A percentile compares a stretch with the other conserved stretches of the same genome.
Conservation (phyloP, 2,329 filamentous ascomycete species). For the Lasiodiplodia citricola region DNA sequence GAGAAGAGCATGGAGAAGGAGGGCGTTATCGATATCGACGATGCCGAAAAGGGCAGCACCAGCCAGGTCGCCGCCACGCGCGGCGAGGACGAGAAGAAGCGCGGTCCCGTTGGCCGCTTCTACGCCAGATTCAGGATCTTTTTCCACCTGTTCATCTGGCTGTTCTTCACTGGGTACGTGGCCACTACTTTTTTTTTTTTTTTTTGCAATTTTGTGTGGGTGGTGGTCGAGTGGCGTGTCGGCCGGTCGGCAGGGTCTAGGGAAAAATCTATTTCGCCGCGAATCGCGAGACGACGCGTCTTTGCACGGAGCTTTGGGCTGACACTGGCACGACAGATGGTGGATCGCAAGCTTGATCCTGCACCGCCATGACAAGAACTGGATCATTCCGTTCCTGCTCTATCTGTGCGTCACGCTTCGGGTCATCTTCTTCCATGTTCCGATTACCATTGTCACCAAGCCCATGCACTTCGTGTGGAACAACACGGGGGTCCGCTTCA, state of each 20-base stretch:
- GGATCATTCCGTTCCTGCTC: constrained; percentile 83
- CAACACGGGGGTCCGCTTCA: constrained; percentile 64
- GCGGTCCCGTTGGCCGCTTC: constrained; percentile 43
- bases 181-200: neutral
- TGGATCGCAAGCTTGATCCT: constrained; percentile 78
- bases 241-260: neutral
- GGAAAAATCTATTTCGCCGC: constrained; percentile 17
- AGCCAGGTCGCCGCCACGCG: constrained; percentile 38
- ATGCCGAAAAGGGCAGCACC: constrained; percentile 51
- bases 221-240: constrained; percentile 24
- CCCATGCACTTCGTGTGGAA: constrained; percentile 73
- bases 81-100: constrained; percentile 36
- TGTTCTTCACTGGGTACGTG: constrained; percentile 60
- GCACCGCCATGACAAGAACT: constrained; percentile 75
- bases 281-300: constrained; percentile 15
- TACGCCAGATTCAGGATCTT: constrained; percentile 54
- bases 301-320: constrained; percentile 7
- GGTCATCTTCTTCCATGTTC: constrained; percentile 74
- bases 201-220: constrained; percentile 15
- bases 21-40: constrained; percentile 36
- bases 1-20: constrained; percentile 42
- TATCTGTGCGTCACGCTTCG: constrained; percentile 78
- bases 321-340: constrained; percentile 56
- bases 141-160: constrained; percentile 49
- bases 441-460: constrained; percentile 68